Evolutionary conservation across 495 filamentous ascomycete species (phyloP).

Genomic region (Viridothelium virens): DNA sequence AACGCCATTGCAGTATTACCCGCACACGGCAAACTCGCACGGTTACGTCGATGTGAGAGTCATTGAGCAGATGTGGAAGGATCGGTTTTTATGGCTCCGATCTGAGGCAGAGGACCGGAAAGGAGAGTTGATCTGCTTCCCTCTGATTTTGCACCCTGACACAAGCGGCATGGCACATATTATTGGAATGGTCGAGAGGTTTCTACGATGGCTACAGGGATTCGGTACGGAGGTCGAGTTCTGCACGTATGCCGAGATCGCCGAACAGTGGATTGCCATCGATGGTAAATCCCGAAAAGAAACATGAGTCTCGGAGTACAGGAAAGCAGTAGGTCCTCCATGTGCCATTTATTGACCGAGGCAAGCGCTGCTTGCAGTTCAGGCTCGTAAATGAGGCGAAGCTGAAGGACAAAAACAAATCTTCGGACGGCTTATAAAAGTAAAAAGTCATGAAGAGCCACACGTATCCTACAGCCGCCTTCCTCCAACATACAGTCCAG

Average conservation of each 20-base stretch:
- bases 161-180: conserved; percentile 57
- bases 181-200: conserved; percentile 51
- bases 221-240: conserved; percentile 46
- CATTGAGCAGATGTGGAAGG: conserved; percentile 50
- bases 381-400: too few species aligned
- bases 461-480: too few species aligned
- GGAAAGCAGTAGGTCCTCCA: not conserved
- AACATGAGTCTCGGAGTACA: not conserved
- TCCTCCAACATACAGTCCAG: too few species aligned
- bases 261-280: conserved; percentile 33
- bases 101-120: conserved; percentile 29
- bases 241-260: conserved; percentile 36
- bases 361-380: too few species aligned
- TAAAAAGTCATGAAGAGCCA: too few species aligned
- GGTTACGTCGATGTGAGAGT: conserved; percentile 47
- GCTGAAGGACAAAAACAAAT: too few species aligned
- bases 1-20: conserved; percentile 49
- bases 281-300: not conserved
- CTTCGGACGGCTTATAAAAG: too few species aligned
- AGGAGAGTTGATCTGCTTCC: conserved; percentile 37
- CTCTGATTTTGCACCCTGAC: conserved; percentile 51
- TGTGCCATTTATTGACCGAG: too few species aligned
- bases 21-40: conserved; percentile 43
- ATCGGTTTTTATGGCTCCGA: conserved; percentile 40
- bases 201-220: conserved; percentile 47